These are phyloP conservation scores for Eragrostis nindensis DNA, from an alignment of 176 grass and related monocot genomes.

Conservation along the genomic window DNA sequence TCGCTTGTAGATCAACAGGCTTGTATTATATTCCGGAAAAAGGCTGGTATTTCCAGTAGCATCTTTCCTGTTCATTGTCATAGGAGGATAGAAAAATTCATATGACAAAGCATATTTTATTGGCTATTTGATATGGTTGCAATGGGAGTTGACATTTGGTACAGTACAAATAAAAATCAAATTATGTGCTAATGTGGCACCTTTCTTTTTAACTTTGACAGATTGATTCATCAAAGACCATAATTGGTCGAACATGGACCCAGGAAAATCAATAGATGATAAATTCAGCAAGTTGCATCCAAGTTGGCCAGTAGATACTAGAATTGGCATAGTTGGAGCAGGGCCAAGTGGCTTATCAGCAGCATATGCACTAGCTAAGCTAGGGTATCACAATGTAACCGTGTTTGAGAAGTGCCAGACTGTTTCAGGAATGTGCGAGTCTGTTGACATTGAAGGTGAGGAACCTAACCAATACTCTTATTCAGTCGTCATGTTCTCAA, in stretches of 20 bases:
- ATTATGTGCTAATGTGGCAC: neutral
- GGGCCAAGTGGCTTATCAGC: constrained; percentile 71
- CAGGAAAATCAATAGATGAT: constrained; percentile 55
- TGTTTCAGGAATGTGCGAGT: constrained; percentile 80
- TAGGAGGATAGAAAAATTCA: neutral
- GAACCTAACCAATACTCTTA: neutral
- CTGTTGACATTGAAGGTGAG: constrained; percentile 67
- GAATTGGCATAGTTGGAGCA: constrained; percentile 66
- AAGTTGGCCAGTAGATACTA: constrained; percentile 56
- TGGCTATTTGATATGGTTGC: constrained; percentile 13
- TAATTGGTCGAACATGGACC: constrained; percentile 48
- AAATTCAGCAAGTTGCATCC: constrained; percentile 67
- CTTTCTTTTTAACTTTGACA: constrained; percentile 27
- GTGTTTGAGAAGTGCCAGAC: constrained; percentile 63
- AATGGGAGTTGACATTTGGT: constrained; percentile 9
- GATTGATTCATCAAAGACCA: constrained; percentile 38
- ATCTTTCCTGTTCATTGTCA: neutral
- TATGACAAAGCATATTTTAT: constrained; percentile 11
- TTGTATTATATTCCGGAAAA: neutral
- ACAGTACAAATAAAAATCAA: neutral
- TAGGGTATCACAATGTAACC: constrained; percentile 69
- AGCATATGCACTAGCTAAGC: constrained; percentile 70
- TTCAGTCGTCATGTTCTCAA: constrained; percentile 13
- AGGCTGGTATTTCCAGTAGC: neutral
- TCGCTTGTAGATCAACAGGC: neutral